Evolutionary conservation across 768 basidiomycete species (phyloP).

Genomic region (Xanthoconium purpureum): DNA sequence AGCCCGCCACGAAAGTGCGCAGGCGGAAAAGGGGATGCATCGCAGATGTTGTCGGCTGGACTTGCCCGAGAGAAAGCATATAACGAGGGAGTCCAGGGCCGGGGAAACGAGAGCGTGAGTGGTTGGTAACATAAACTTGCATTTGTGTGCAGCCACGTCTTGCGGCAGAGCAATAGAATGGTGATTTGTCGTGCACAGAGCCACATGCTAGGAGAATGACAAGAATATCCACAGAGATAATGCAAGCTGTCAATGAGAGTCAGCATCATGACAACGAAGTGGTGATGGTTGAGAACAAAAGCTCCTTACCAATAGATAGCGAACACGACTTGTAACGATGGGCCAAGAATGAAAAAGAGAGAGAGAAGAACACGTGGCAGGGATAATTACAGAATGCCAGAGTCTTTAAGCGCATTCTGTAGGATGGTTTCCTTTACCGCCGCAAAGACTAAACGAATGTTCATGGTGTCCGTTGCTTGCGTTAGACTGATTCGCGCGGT

Average conservation of each 20-base stretch:
- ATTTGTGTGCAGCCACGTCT: background rate
- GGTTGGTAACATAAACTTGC: background rate
- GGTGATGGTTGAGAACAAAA: background rate
- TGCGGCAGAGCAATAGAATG: slow-evolving; percentile 19
- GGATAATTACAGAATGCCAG: slow-evolving; percentile 62
- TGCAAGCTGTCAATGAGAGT: slow-evolving; percentile 21
- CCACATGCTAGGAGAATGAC: slow-evolving; percentile 22
- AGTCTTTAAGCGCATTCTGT: slow-evolving; percentile 83
- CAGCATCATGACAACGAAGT: background rate
- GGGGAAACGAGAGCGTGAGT: background rate
- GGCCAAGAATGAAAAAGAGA: background rate
- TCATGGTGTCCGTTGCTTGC: slow-evolving; percentile 85
- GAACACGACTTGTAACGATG: slow-evolving; percentile 10
- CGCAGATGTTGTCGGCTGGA: background rate
- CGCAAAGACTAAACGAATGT: slow-evolving; percentile 78
- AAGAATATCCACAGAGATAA: slow-evolving; percentile 33
- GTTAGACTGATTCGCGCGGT: slow-evolving; percentile 51
- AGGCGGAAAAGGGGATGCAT: background rate
- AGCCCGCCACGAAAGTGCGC: background rate
- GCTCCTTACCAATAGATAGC: slow-evolving; percentile 28
- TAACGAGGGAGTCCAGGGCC: background rate
- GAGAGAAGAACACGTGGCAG: background rate
- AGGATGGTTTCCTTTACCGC: slow-evolving; percentile 93
- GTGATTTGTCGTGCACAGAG: slow-evolving; percentile 26
- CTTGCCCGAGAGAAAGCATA: background rate